Conservation (phyloP, 2,329 filamentous ascomycete genomes). For the Aspergillus japonicus region DNA sequence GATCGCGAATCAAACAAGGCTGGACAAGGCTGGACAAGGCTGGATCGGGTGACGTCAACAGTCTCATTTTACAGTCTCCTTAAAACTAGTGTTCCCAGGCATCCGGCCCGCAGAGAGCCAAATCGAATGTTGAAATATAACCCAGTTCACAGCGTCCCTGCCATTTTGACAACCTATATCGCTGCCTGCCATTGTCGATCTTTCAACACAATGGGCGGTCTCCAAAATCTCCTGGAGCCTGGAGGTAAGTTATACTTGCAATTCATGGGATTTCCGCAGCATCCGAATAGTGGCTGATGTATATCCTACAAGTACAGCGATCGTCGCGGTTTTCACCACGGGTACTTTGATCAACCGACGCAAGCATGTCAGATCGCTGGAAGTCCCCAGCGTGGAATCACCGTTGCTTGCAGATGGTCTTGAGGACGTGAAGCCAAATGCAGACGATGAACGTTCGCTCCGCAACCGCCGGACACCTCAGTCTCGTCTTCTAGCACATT, state of each 20-base stretch:
- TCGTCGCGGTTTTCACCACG: conserved; percentile 15
- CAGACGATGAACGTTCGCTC: background rate
- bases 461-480: conserved; percentile 16
- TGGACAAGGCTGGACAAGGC: background rate
- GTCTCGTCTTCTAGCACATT: conserved; percentile 26
- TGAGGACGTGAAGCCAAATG: conserved; percentile 4
- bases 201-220: conserved; percentile 9
- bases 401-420: conserved; percentile 12
- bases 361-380: conserved; percentile 3
- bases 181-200: background rate
- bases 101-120: background rate
- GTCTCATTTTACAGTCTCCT: background rate
- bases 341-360: conserved; percentile 17
- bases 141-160: background rate
- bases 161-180: background rate
- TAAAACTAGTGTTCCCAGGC: background rate
- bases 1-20: background rate
- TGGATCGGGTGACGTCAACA: background rate
- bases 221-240: conserved; percentile 19
- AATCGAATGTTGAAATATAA: background rate
- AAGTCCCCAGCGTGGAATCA: conserved; percentile 14
- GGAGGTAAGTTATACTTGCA: conserved; percentile 12
- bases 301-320: conserved; percentile 7
- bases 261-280: background rate
- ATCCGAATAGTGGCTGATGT: background rate